Evolutionary conservation across 208 protist genomes (phyloP).

Genomic region (Trypanosoma vivax): DNA sequence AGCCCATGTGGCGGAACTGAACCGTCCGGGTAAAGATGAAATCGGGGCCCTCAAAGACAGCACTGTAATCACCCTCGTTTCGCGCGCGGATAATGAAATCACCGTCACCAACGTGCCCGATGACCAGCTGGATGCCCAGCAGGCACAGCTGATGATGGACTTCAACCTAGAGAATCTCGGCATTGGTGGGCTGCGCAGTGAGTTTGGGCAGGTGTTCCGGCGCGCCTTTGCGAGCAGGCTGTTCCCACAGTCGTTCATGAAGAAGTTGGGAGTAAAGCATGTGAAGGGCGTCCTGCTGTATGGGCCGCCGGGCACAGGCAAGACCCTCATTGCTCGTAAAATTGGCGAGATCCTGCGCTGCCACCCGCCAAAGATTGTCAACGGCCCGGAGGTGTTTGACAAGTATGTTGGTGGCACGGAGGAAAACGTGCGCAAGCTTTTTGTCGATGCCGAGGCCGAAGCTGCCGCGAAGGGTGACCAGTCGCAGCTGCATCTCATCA

Average conservation of each 20-base stretch:
- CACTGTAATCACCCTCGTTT: conserved; percentile 39
- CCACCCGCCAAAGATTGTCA: conserved; percentile 95
- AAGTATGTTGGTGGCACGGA: conserved; percentile 99
- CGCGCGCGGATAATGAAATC: conserved; percentile 59
- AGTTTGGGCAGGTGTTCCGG: conserved; percentile 98
- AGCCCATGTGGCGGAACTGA: conserved; percentile 34
- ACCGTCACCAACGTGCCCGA: conserved; percentile 65
- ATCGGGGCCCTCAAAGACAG: conserved; percentile 33
- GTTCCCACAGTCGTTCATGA: conserved; percentile 90
- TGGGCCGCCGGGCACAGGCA: conserved; percentile 99
- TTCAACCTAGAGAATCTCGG: conserved; percentile 92
- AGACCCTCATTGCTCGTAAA: conserved; percentile 99
- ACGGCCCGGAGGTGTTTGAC: conserved; percentile 98
- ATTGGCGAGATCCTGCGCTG: conserved; percentile 99
- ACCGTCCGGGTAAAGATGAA: conserved; percentile 18
- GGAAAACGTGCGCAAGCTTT: conserved; percentile 99
- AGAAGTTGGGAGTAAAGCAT: conserved; percentile 96
- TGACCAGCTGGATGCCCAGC: conserved; percentile 74
- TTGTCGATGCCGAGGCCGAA: conserved; percentile 96
- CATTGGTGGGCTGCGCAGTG: conserved; percentile 93
- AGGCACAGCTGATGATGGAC: conserved; percentile 66
- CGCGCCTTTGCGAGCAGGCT: conserved; percentile 98
- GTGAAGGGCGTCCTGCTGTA: conserved; percentile 98
- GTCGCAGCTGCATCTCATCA: conserved; percentile 98
- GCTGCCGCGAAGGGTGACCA: conserved; percentile 89